Conservation (phyloP, 495 filamentous ascomycete genomes). For the Cenococcum geophilum region DNA sequence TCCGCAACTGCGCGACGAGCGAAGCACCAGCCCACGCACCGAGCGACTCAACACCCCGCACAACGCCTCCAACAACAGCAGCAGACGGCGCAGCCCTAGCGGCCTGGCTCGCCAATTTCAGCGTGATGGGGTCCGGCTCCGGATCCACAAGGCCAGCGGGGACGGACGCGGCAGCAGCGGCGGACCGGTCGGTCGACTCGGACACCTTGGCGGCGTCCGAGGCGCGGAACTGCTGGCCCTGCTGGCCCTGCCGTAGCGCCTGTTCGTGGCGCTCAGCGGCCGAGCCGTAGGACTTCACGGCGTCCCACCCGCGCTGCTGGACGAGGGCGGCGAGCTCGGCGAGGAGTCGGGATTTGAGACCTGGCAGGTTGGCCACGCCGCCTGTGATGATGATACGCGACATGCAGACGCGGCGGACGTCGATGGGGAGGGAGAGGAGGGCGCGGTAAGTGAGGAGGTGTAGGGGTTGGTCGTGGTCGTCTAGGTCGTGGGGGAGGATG, state of each 20-base stretch:
- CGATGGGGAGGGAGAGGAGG: slow-evolving; percentile 70
- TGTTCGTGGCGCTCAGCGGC: slow-evolving; percentile 32
- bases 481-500: slow-evolving; percentile 51
- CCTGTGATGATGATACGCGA: slow-evolving; percentile 83
- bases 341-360: slow-evolving; percentile 72
- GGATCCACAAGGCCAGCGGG: slow-evolving; percentile 16
- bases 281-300: slow-evolving; percentile 45
- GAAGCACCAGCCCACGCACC: slow-evolving; percentile 88
- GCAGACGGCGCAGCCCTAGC: slow-evolving; percentile 17
- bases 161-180: slow-evolving; percentile 5
- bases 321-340: slow-evolving; percentile 63
- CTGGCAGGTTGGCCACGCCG: slow-evolving; percentile 71
- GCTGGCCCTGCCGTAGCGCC: slow-evolving; percentile 37
- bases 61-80: slow-evolving; percentile 46
- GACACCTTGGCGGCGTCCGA: slow-evolving; percentile 9
- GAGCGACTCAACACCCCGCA: slow-evolving; percentile 74
- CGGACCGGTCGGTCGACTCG: slow-evolving; percentile 16
- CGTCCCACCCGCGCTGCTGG: slow-evolving; percentile 67
- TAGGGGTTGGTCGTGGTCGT: slow-evolving; percentile 79
- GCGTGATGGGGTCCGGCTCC: slow-evolving; percentile 25
- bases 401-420: slow-evolving; percentile 80
- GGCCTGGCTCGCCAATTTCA: slow-evolving; percentile 15
- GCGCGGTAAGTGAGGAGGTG: slow-evolving; percentile 65
- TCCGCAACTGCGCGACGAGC: slow-evolving; percentile 63
- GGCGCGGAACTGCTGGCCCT: slow-evolving; percentile 22